Conservation (phyloP, 2,329 filamentous ascomycete species). For the Penicillium concentricum region DNA sequence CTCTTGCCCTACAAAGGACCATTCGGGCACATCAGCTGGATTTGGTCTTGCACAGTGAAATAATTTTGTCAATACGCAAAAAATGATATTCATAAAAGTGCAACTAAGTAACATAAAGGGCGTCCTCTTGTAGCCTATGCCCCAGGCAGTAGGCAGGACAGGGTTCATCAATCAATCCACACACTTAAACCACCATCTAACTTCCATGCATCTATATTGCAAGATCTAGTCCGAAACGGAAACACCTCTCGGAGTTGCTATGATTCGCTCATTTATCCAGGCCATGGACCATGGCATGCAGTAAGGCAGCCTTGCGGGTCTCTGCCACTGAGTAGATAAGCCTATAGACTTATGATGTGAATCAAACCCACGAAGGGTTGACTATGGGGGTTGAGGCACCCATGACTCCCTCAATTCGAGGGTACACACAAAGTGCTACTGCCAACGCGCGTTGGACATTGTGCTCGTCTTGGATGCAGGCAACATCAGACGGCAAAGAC, state of each 20-base stretch:
- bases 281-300: not conserved
- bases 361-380: not conserved
- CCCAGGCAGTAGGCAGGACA: conserved; percentile 3
- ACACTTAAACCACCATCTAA: conserved; percentile 2
- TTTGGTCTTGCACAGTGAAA: not conserved
- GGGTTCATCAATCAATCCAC: conserved; percentile 1
- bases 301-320: not conserved
- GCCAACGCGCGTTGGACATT: not conserved
- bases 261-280: not conserved
- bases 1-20: not conserved
- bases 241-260: not conserved
- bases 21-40: not conserved
- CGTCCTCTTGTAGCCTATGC: not conserved
- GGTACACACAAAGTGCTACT: not conserved
- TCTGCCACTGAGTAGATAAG: not conserved
- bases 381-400: not conserved
- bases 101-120: conserved; percentile 1
- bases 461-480: not conserved
- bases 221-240: not conserved
- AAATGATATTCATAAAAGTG: not conserved
- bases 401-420: not conserved
- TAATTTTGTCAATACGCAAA: not conserved
- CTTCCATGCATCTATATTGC: not conserved
- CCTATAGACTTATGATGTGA: not conserved
- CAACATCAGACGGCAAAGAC: not conserved